phyloP scores from a whole-genome alignment of 1,139 yeast genomes.

The Yamadazyma dendronema region DNA sequence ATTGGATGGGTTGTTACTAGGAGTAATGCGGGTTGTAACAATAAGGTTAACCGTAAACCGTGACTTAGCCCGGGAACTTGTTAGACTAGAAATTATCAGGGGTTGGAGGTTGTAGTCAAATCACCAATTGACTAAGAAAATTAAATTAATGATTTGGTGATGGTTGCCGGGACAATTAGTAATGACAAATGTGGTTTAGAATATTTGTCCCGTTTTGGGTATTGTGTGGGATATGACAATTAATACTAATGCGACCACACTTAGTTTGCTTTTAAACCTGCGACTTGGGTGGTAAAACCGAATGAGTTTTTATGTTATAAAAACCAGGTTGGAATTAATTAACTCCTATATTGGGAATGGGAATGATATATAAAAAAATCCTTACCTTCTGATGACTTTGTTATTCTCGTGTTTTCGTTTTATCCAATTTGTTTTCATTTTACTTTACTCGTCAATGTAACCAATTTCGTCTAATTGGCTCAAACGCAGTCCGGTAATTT shows the following conservation, averaged over 20 bases:
- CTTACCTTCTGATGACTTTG: background rate
- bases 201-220: background rate
- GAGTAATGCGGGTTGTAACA: background rate
- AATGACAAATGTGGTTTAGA: background rate
- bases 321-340: too few species aligned
- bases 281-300: too few species aligned
- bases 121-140: background rate
- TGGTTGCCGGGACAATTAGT: background rate
- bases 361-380: background rate
- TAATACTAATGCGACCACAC: background rate
- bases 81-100: too few species aligned
- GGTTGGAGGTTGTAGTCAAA: too few species aligned
- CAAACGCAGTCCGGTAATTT: background rate
- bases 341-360: too few species aligned
- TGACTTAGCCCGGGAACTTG: too few species aligned
- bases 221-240: too few species aligned
- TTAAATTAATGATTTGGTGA: background rate
- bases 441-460: conserved; percentile 10
- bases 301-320: too few species aligned
- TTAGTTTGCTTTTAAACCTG: background rate
- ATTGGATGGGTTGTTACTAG: background rate
- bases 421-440: conserved; percentile 8
- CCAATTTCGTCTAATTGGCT: conserved; percentile 8
- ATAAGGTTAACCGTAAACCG: background rate
- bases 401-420: background rate